phyloP scores from a whole-genome alignment of 2,329 filamentous ascomycete species.

The Epichloe hybrida region DNA sequence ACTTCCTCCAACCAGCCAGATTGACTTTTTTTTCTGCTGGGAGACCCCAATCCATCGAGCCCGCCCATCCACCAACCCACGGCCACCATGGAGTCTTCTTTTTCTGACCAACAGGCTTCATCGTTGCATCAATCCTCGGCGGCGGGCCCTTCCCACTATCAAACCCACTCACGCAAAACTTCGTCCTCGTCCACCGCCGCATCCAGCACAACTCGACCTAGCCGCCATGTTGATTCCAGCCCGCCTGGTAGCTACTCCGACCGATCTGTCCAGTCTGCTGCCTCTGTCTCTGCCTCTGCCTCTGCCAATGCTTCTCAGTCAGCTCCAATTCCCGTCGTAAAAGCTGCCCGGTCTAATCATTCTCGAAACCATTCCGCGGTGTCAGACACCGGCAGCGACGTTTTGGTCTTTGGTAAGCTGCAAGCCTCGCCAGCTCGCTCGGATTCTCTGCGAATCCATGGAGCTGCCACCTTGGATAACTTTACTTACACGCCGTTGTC shows the following conservation, averaged over 20 bases:
- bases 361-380: constrained; percentile 29
- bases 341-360: constrained; percentile 27
- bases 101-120: background rate
- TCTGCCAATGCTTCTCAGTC: constrained; percentile 37
- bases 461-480: constrained; percentile 16
- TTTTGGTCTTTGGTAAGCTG: constrained; percentile 20
- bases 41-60: background rate
- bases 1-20: background rate
- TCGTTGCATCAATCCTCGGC: background rate
- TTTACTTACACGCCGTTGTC: constrained; percentile 25
- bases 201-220: constrained; percentile 34
- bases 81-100: constrained; percentile 4
- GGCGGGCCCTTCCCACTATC: background rate
- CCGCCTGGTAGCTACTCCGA: constrained; percentile 43
- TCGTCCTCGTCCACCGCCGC: constrained; percentile 29
- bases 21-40: constrained; percentile 2
- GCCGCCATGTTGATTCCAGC: constrained; percentile 44
- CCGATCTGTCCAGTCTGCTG: constrained; percentile 49
- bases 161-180: constrained; percentile 18
- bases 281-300: constrained; percentile 20
- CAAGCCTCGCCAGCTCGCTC: constrained; percentile 33
- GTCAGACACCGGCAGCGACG: constrained; percentile 28
- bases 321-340: constrained; percentile 26
- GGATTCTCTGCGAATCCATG: constrained; percentile 32
- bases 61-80: background rate